A percentile compares a stretch with the other conserved stretches of the same genome.
Evolutionary conservation across 257 asterid genomes (phyloP).

Genomic region (Galeopsis tetrahit): DNA sequence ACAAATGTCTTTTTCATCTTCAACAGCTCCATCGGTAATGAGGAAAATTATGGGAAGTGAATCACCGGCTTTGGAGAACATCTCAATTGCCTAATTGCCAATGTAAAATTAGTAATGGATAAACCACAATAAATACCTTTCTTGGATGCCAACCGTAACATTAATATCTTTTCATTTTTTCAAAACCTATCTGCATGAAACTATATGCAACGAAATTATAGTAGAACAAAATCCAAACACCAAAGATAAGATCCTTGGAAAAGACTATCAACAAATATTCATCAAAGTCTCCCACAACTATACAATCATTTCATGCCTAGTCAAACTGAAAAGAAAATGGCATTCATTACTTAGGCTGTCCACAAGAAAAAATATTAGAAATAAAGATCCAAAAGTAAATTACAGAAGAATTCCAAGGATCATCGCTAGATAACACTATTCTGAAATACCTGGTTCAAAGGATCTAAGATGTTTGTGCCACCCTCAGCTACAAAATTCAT

Average conservation of each 20-base stretch:
- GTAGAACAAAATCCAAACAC: background rate
- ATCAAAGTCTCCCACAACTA: background rate
- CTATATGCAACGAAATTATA: background rate
- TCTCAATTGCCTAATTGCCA: constrained; percentile 61
- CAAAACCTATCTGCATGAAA: background rate
- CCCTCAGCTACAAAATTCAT: constrained; percentile 63
- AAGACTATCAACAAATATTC: background rate
- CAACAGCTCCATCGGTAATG: constrained; percentile 87
- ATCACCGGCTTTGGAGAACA: constrained; percentile 57
- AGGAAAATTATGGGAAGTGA: constrained; percentile 64
- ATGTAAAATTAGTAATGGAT: background rate
- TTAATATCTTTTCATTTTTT: background rate
- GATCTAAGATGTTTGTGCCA: constrained; percentile 59
- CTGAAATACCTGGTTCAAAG: constrained; percentile 65
- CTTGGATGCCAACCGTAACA: constrained; percentile 14
- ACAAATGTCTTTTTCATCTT: constrained; percentile 79
- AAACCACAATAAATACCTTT: constrained; percentile 10
- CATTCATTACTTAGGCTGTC: background rate
- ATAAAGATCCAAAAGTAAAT: constrained; percentile 8
- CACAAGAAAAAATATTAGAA: background rate
- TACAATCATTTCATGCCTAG: background rate
- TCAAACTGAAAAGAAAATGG: background rate
- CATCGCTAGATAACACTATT: constrained; percentile 6
- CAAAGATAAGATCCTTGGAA: background rate
- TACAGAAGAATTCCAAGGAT: constrained; percentile 24